Evolutionary conservation across 2,329 filamentous ascomycete genomes (phyloP), one percentile per base, ranked within the genome.

Genomic region (Cytospora piceicola): DNA sequence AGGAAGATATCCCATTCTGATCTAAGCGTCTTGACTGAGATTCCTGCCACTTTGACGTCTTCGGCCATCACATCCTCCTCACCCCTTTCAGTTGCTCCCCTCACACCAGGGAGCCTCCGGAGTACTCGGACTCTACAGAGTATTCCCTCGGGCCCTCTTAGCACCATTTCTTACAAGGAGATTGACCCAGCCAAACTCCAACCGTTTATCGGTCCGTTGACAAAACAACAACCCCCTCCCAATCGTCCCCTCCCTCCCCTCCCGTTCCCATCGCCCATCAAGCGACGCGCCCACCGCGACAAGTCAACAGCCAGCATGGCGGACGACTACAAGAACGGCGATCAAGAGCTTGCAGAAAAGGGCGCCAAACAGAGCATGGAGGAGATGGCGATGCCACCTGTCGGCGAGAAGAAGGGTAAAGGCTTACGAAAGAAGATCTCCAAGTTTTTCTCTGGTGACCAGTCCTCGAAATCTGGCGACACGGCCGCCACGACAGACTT

Each of bases 391-490:
- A 53, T 39, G 39, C 22, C 24, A 7, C 53, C 17, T 12, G 29
- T 39, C 30, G 30, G 11, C 17, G 36, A 57, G 15, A 63, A 51
- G 60, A 63, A 63, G 29, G 60, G 53, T 20, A 57, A 7, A 39
- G 53, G 60, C 22, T 56, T 68, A 32, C 59, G 66, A 36, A 59
- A 63, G 39, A 68, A 68, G 42, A 61, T 68, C 4, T 68, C 66
- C 5, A 49, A 27, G 14, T 58, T 68, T 15, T 68, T 68, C n/a
- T 36, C 60, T 1, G 56, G 53, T 4, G 60, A 63, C n/a, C 60
- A 51, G 32, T 30, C 52, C 12, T 27, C 27, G 58, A 53, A 1
- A 56, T 8, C 59, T 51, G 53, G 51, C 39, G 53, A 63, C 30
- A 12, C 51, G 15, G 24, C 39, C 9, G n/a, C 32, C 4, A 7